Evolutionary conservation across 495 filamentous ascomycete genomes (phyloP).

Genomic region (Xylaria curta): DNA sequence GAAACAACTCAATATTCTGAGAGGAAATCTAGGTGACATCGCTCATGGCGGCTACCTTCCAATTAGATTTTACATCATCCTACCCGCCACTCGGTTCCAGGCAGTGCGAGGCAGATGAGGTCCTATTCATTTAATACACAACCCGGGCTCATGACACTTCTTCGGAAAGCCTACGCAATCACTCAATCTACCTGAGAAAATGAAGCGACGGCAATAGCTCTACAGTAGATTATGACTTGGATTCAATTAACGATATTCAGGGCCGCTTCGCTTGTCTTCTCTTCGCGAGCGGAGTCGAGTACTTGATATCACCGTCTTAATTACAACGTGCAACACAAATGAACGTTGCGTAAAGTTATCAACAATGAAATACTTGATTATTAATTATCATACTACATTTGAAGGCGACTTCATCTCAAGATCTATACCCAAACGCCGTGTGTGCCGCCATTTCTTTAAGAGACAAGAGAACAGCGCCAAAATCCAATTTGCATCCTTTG

Average conservation of each 20-base stretch:
- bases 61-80: constrained; percentile 7
- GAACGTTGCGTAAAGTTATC: not conserved
- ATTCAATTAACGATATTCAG: not conserved
- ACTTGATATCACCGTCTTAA: not conserved
- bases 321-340: not conserved
- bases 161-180: not conserved
- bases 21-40: constrained; percentile 10
- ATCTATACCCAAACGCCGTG: not conserved
- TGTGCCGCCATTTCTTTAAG: not conserved
- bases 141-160: not conserved
- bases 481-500: not conserved
- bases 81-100: not conserved
- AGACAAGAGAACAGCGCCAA: not conserved
- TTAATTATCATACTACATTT: not conserved
- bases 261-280: not conserved
- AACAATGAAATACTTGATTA: not conserved
- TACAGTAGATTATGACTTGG: not conserved
- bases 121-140: not conserved
- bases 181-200: not conserved
- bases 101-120: constrained; percentile 10
- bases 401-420: constrained; percentile 10
- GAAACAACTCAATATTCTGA: not conserved
- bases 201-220: not conserved
- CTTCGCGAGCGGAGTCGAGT: too few relatives aligned
- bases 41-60: not conserved